phyloP scores from a whole-genome alignment of 139 green algal species.

The Dunaliella primolecta region DNA sequence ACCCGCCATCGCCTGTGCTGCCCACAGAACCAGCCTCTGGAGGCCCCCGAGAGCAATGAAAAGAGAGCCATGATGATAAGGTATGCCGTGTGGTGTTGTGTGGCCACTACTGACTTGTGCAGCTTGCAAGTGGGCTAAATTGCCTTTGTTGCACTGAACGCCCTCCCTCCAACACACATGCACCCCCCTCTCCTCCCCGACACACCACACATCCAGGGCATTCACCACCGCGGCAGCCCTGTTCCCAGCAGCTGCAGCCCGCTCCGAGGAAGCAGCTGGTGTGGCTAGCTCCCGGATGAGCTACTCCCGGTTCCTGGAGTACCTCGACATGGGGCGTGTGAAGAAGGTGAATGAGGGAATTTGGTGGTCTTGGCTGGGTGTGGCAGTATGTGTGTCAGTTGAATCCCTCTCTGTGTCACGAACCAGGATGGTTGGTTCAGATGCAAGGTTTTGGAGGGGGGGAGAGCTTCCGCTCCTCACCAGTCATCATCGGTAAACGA shows the following conservation, averaged over 20 bases:
- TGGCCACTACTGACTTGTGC: not conserved
- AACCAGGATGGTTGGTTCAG: too few relatives aligned
- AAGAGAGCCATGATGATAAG: not conserved
- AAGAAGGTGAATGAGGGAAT: constrained; percentile 83
- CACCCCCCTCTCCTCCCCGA: not conserved
- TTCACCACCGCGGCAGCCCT: constrained; percentile 23
- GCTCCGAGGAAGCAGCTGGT: constrained; percentile 47
- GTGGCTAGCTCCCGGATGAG: constrained; percentile 98
- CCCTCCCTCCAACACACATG: too few relatives aligned
- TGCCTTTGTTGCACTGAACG: too few relatives aligned
- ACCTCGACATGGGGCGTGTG: constrained; percentile 98
- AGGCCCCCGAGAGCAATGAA: not conserved
- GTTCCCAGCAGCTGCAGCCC: constrained; percentile 23
- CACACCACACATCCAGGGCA: constrained; percentile 23
- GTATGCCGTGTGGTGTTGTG: not conserved
- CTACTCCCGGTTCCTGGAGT: constrained; percentile 99
- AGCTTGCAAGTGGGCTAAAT: not conserved
- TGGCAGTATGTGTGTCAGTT: too few relatives aligned
- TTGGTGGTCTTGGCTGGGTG: not conserved
- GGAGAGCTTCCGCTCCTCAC: too few relatives aligned
- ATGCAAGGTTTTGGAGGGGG: too few relatives aligned
- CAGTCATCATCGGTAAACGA: too few relatives aligned
- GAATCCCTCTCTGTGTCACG: too few relatives aligned
- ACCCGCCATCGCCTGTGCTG: not conserved
- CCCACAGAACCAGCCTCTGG: not conserved